Evolutionary conservation across 2,329 filamentous ascomycete genomes (phyloP).

Genomic region (Plenodomus lindquistii): DNA sequence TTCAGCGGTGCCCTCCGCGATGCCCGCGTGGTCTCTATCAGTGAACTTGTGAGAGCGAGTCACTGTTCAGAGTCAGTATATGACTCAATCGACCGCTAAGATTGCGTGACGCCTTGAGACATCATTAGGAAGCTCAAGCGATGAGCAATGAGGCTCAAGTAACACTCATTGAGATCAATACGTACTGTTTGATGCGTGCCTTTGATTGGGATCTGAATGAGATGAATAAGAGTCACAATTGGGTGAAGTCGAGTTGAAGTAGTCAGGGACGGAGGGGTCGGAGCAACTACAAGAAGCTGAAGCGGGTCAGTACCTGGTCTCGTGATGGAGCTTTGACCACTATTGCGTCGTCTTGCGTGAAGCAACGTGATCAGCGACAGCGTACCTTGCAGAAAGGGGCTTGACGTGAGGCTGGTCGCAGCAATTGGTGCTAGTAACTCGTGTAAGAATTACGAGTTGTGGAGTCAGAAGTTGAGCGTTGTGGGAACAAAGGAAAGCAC

Average conservation of each 20-base stretch:
- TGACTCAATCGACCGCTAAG: neutral
- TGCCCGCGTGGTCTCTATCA: conserved; percentile 84
- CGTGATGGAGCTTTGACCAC: conserved; percentile 41
- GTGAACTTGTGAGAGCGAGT: conserved; percentile 96
- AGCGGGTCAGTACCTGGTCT: conserved; percentile 38
- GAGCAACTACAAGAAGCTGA: conserved; percentile 23
- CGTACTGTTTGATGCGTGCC: conserved; percentile 36
- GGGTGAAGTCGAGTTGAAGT: conserved; percentile 29
- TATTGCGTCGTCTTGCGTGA: conserved; percentile 23
- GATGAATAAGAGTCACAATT: conserved; percentile 16
- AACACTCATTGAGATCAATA: conserved; percentile 5
- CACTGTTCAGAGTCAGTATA: conserved; percentile 61
- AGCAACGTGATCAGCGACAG: conserved; percentile 13
- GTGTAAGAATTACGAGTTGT: conserved; percentile 2
- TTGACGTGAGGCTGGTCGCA: conserved; percentile 3
- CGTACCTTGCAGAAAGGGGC: conserved; percentile 34
- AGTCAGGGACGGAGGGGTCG: conserved; percentile 32
- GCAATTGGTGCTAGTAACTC: conserved; percentile 2
- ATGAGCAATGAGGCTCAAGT: neutral
- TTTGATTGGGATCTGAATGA: conserved; percentile 17
- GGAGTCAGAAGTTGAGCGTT: conserved; percentile 12
- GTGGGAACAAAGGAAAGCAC: conserved; percentile 20
- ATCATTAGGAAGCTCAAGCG: conserved; percentile 5
- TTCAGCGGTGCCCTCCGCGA: conserved; percentile 72
- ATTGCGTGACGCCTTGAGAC: conserved; percentile 1